These are phyloP conservation scores for Botryotinia convoluta DNA, from an alignment of 2,329 filamentous ascomycete species.

Conservation along the genomic window DNA sequence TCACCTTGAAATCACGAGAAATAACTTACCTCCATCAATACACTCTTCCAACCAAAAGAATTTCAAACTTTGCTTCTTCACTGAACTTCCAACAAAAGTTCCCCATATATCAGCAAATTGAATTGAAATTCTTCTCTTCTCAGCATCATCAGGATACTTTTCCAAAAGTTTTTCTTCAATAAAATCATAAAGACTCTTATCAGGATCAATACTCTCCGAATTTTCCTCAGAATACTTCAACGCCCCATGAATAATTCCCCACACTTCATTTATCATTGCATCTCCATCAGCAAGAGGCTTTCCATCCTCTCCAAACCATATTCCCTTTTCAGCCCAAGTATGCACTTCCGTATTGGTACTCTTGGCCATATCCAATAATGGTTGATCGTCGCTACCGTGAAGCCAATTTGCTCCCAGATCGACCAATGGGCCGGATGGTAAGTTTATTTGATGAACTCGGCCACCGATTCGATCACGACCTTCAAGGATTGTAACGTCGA, in stretches of 20 bases:
- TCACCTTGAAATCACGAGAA: too few species aligned
- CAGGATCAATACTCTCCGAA: slow-evolving; percentile 46
- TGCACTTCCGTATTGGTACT: slow-evolving; percentile 48
- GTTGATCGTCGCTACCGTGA: slow-evolving; percentile 41
- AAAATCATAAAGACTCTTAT: slow-evolving; percentile 51
- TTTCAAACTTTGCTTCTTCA: slow-evolving; percentile 52
- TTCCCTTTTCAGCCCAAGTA: slow-evolving; percentile 47
- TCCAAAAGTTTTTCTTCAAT: slow-evolving; percentile 50
- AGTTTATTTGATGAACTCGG: slow-evolving; percentile 30
- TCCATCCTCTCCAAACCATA: slow-evolving; percentile 44
- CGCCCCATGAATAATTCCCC: slow-evolving; percentile 52
- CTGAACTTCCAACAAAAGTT: slow-evolving; percentile 50
- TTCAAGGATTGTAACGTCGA: slow-evolving; percentile 57
- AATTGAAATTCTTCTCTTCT: slow-evolving; percentile 42
- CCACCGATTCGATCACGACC: slow-evolving; percentile 55
- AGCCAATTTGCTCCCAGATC: slow-evolving; percentile 39
- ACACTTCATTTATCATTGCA: slow-evolving; percentile 43
- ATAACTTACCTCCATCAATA: slow-evolving; percentile 47
- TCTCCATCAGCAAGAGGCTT: slow-evolving; percentile 39
- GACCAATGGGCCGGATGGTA: slow-evolving; percentile 32
- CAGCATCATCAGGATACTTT: slow-evolving; percentile 39
- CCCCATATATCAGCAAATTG: slow-evolving; percentile 48
- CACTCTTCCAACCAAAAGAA: slow-evolving; percentile 59
- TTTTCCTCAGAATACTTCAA: slow-evolving; percentile 53
- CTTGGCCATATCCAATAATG: slow-evolving; percentile 52